A percentile compares a stretch with the other conserved stretches of the same genome.
These are phyloP conservation scores for Xylaria sp. DNA, from an alignment of 2,329 filamentous ascomycete species.

Conservation along the genomic window DNA sequence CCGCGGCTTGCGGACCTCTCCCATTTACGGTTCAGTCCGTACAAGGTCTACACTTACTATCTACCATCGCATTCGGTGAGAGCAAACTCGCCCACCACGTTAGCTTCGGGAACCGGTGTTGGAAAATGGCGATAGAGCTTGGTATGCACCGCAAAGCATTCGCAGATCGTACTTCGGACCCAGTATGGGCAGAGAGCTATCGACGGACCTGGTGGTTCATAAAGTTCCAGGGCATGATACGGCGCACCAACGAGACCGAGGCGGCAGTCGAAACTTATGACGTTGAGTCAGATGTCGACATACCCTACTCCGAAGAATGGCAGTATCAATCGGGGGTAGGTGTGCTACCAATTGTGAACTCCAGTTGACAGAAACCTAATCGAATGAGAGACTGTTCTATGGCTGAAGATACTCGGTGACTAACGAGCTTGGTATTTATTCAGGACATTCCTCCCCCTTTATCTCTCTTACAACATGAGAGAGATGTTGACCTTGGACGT, in stretches of 20 bases:
- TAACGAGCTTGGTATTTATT: constrained; percentile 7
- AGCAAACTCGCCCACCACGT: constrained; percentile 37
- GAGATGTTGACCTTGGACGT: constrained; percentile 43
- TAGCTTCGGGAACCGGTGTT: constrained; percentile 39
- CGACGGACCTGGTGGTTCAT: constrained; percentile 50
- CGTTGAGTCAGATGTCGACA: constrained; percentile 42
- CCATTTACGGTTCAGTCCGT: constrained; percentile 44
- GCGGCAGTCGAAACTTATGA: constrained; percentile 38
- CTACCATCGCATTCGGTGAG: constrained; percentile 42
- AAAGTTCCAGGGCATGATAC: constrained; percentile 41
- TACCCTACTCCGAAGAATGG: constrained; percentile 48
- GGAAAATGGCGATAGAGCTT: constrained; percentile 42
- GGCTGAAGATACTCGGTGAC: background rate
- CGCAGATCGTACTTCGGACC: constrained; percentile 42
- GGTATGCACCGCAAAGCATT: constrained; percentile 44
- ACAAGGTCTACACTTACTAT: constrained; percentile 42
- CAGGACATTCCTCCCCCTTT: constrained; percentile 44
- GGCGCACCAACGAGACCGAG: constrained; percentile 30
- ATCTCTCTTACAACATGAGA: constrained; percentile 45
- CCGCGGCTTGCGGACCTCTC: constrained; percentile 41
- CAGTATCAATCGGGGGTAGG: constrained; percentile 49
- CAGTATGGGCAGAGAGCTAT: constrained; percentile 48
- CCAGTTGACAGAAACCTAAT: background rate
- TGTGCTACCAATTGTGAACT: constrained; percentile 8
- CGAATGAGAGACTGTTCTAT: background rate